Evolutionary conservation across 352 stramenopile genomes (phyloP), one percentile per base, ranked within the genome.

Genomic region (Aphanomyces astaci): DNA sequence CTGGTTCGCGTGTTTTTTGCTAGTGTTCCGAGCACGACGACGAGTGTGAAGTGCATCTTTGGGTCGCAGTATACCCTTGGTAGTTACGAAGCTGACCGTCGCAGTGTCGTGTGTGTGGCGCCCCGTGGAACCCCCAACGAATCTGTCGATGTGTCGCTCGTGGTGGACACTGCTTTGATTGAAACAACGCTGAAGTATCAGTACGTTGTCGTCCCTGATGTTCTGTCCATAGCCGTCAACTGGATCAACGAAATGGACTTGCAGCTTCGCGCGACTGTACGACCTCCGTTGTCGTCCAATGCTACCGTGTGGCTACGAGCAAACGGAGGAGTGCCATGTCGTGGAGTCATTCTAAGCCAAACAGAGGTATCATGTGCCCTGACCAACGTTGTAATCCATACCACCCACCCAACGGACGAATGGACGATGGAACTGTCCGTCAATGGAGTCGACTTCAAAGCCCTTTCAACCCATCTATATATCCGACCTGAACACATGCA

Each of bases 401-500:
- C n/a, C n/a, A n/a, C n/a, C n/a, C n/a, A n/a, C n/a, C n/a, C n/a
- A n/a, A n/a, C n/a, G n/a, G 19, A 40, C 17, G 27, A 36, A n/a
- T 32, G 4, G 17, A 25, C 30, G 19, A 17, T 32, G 10, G 22
- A 65, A 0, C 56, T 95, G 13, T 89, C 81, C 0, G 89, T 94
- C 48, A 91, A 95, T 66, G 70, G 71, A 1, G 71, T 79, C 1
- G 81, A 92, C 45, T 90, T 84, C 53, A 51, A 82, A 0, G 45
- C 72, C 7, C 71, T 73, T 51, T 40, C 40, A 3, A 27, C 66
- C 3, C 17, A 13, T 15, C 22, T 73, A 19, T 19, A 64, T 4
- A 27, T 71, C 17, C 10, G 36, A 30, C 55, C 19, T 11, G 19
- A 59, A 0, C 51, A 19, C 30, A 32, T 59, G 11, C 51, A 59